phyloP scores from a whole-genome alignment of 768 basidiomycete genomes.

The Pleurotus djamor region DNA sequence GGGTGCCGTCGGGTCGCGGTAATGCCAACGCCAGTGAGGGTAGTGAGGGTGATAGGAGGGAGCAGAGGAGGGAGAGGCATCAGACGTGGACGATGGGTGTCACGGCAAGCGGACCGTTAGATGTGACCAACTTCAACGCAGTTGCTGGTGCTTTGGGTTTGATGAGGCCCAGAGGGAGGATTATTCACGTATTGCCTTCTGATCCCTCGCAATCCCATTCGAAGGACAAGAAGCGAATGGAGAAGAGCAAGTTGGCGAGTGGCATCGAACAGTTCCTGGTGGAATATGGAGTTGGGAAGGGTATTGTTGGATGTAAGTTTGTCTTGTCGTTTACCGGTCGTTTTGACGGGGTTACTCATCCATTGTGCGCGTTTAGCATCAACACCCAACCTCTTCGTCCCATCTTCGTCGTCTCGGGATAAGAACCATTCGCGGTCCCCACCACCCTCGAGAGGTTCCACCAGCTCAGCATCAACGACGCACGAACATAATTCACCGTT shows the following conservation, averaged over 20 bases:
- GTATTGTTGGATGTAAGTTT: not conserved
- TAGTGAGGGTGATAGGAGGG: not conserved
- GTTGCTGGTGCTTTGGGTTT: not conserved
- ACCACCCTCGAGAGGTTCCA: not conserved
- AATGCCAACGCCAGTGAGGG: not conserved
- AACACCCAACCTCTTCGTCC: not conserved
- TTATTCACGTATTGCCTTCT: not conserved
- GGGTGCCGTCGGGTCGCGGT: not conserved
- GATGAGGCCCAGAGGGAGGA: not conserved
- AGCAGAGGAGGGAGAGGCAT: not conserved
- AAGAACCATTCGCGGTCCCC: not conserved
- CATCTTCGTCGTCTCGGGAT: not conserved
- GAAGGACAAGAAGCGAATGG: not conserved
- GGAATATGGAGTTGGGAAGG: not conserved
- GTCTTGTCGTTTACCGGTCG: not conserved
- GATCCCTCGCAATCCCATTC: not conserved
- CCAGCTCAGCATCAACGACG: not conserved
- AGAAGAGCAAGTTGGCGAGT: slow-evolving; percentile 3
- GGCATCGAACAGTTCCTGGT: slow-evolving; percentile 4
- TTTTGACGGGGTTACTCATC: no score
- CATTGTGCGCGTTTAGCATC: not conserved
- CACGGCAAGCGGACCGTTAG: no score
- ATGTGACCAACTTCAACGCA: not conserved
- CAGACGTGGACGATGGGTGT: not conserved
- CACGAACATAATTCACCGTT: not conserved